Evolutionary conservation across 2,329 filamentous ascomycete genomes (phyloP).

Genomic region (Akanthomyces uredinophilus): DNA sequence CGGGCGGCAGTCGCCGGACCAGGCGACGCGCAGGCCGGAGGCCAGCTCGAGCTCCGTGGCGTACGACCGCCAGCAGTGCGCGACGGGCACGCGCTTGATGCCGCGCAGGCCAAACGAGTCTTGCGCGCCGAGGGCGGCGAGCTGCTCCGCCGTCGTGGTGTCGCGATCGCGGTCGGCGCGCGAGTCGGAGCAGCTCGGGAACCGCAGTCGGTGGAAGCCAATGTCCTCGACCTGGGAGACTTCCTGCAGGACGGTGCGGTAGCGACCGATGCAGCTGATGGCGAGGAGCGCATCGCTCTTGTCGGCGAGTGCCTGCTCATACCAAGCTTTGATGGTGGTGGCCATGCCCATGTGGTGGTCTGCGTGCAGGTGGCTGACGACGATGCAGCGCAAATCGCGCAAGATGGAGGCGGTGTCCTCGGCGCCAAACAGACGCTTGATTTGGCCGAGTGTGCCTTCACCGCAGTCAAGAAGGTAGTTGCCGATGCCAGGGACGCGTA

Average conservation of each 20-base stretch:
- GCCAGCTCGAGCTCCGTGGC: constrained; percentile 75
- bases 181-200: constrained; percentile 25
- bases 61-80: constrained; percentile 74
- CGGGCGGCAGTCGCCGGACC: constrained; percentile 91
- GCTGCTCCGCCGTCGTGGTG: constrained; percentile 30
- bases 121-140: constrained; percentile 28
- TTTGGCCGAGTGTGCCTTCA: constrained; percentile 85
- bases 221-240: constrained; percentile 74
- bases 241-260: constrained; percentile 74
- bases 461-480: constrained; percentile 88
- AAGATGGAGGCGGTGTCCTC: constrained; percentile 66
- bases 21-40: constrained; percentile 78
- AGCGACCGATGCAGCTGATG: constrained; percentile 64
- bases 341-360: constrained; percentile 88
- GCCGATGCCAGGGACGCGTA: constrained; percentile 80
- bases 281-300: constrained; percentile 45
- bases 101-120: constrained; percentile 56
- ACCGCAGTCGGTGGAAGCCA: constrained; percentile 53
- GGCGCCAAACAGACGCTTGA: constrained; percentile 66
- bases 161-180: constrained; percentile 22
- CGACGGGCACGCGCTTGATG: constrained; percentile 63
- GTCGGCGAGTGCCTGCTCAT: constrained; percentile 44
- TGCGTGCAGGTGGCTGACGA: constrained; percentile 93
- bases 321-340: constrained; percentile 80
- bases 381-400: constrained; percentile 73